Base-by-base conservation (phyloP, 768 basidiomycete genomes). In the Trametes cubensis region DNA sequence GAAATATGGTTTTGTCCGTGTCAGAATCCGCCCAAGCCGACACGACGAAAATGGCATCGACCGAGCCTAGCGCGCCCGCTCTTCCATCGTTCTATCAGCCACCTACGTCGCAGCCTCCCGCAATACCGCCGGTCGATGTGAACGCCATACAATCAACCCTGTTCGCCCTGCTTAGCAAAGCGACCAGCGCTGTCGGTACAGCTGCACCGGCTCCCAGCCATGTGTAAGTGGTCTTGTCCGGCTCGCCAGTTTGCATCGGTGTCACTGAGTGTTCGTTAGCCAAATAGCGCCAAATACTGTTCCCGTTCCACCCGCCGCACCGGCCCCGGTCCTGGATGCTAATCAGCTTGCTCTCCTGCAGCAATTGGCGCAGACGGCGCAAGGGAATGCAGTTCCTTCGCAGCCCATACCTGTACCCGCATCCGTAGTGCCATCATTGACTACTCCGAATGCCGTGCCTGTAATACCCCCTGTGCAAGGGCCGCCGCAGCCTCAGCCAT, bases 291-390 rank as follows among this genome's bases (percentile, higher is more conserved):
- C 84, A 85, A 89, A 85, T 70, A 83, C 74, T 6, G 55, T 53
- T 21, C 68, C 70, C 7, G 62, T 64, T n/a, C 63, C 74, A 44
- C 69, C 76, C 30, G 54, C 72, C 55, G 63, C 75, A 58, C 75
- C 74, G 50, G 60, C 58, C 11, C 67, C 71, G 39, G 75, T 75
- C 53, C 68, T 84, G 68, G 83, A 84, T 64, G 74, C 82, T 54
- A 75, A 79, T 63, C 88, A 89, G 71, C 76, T 93, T 58, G 85
- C 88, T 50, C 77, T 90, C 66, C 77, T 94, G 69, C 90, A 92
- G 71, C 90, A 91, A 71, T 81, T 93, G 72, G 81, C 89, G 55
- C 84, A 86, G 69, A 82, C 83, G 68, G 83, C 87, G 44, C 63
- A 80, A 49, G 70, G 67, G 61, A 66, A 60, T 65, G 64, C 53